Percentiles rank a stretch among this genome's conserved stretches.
Evolutionary conservation across 2,329 filamentous ascomycete species (phyloP).

Genomic region (Cyclaneusma minus): DNA sequence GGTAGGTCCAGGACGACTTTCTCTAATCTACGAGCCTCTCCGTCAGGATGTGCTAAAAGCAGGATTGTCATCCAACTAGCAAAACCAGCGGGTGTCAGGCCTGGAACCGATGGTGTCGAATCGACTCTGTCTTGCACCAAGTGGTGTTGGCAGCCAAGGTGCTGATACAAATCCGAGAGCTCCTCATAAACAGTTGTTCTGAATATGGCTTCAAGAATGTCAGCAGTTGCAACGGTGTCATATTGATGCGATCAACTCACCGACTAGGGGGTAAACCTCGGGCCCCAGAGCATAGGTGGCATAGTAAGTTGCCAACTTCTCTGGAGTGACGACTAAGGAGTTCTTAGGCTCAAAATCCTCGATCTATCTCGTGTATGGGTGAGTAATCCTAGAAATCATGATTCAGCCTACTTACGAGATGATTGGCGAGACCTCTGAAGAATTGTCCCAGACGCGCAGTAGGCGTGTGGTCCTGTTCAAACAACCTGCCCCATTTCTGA

Average conservation of each 20-base stretch:
- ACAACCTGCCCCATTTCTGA: constrained; percentile 62
- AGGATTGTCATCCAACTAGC: constrained; percentile 56
- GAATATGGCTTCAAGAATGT: constrained; percentile 11
- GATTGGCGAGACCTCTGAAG: constrained; percentile 55
- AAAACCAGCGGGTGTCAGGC: constrained; percentile 53
- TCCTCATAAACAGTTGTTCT: constrained; percentile 22
- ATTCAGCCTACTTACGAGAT: constrained; percentile 42
- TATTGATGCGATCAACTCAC: constrained; percentile 28
- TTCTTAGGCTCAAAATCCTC: constrained; percentile 52
- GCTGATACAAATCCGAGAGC: constrained; percentile 42
- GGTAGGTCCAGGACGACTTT: constrained; percentile 56
- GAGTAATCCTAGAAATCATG: neutral
- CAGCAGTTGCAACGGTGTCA: constrained; percentile 3
- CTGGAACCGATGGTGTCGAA: constrained; percentile 42
- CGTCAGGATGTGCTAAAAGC: constrained; percentile 61
- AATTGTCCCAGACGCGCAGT: constrained; percentile 56
- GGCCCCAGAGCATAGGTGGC: constrained; percentile 43
- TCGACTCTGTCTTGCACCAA: constrained; percentile 39
- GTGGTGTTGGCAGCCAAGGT: constrained; percentile 41
- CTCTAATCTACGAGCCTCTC: constrained; percentile 55
- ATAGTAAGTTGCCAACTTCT: constrained; percentile 65
- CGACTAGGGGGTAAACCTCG: constrained; percentile 55
- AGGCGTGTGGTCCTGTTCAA: constrained; percentile 49
- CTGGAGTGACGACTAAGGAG: constrained; percentile 57
- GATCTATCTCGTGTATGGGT: constrained; percentile 30